Percentiles rank a stretch among this genome's conserved stretches.
Evolutionary conservation across 176 grass and related monocot species (phyloP).

Genomic region (Zizania latifolia): DNA sequence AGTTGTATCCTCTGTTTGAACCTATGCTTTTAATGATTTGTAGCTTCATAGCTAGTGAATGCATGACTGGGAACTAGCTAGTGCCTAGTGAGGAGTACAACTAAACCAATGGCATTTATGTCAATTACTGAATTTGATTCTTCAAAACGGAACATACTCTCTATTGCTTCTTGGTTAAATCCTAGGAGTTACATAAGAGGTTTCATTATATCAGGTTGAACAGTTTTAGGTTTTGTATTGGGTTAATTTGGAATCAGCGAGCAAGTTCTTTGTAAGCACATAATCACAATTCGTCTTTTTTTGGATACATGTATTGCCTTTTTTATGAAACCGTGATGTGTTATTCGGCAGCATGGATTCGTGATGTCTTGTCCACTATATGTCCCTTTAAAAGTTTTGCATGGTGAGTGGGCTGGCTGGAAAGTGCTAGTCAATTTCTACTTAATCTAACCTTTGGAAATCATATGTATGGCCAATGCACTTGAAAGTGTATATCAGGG

Average conservation of each 20-base stretch:
- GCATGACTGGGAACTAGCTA: slow-evolving; percentile 3
- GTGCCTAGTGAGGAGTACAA: neutral
- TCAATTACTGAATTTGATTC: neutral
- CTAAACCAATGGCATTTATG: slow-evolving; percentile 4
- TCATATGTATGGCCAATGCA: slow-evolving; percentile 12
- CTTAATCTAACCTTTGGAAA: slow-evolving; percentile 32
- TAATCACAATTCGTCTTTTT: neutral
- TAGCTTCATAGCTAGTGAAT: neutral
- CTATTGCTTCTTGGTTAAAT: neutral
- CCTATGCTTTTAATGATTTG: neutral
- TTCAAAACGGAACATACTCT: neutral
- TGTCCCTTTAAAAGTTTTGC: slow-evolving; percentile 12
- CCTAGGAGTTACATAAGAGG: neutral
- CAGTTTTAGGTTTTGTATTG: neutral
- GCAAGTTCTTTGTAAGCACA: neutral
- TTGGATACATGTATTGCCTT: neutral
- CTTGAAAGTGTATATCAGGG: slow-evolving; percentile 33
- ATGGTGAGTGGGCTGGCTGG: slow-evolving; percentile 23
- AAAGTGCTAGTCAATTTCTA: slow-evolving; percentile 35
- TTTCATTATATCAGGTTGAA: neutral
- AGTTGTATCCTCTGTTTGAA: slow-evolving; percentile 24
- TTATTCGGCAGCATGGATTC: slow-evolving; percentile 8
- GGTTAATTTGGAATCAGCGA: neutral
- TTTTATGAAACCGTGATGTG: neutral
- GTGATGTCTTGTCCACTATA: slow-evolving; percentile 27